Evolutionary conservation across 1,139 yeast species (phyloP), one percentile per base, ranked within the genome.

Genomic region (Saccharomycopsis crataegensis): DNA sequence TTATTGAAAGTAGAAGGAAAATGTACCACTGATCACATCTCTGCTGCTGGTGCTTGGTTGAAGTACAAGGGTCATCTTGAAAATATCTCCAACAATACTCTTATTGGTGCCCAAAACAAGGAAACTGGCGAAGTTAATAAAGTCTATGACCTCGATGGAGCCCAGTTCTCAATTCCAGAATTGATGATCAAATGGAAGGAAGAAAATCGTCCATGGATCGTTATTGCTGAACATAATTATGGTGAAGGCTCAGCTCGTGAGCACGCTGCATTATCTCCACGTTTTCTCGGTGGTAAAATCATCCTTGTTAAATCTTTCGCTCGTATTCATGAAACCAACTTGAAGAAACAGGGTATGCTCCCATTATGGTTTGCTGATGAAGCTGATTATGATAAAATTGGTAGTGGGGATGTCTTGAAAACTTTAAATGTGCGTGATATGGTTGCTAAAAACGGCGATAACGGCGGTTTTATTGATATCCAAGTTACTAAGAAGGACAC

Each of bases 211-310:
- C 94, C 96, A 16, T 93, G 99, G 99, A 78, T 82, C 60, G 97
- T 93, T 49, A 86, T 93, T 59, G 99, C 97, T 51, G 99, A 91
- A 67, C 96, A 93, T 68, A 93, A 93, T 73, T 93, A 91, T 65
- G 99, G 99, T 70, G 99, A 93, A 75, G 99, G 99, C 60, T 89
- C 97, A 54, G 97, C 99, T 31, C 86, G 99, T 77, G 99, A 93
- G 69, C 99, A 93, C 66, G 99, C 99, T 53, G 99, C 99, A 6
- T 75, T 93, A 65, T 88, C 94, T 44, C 99, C 99, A 59, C 79
- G 95, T 69, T 93, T 86, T 75, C 76, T 93, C 53, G 97, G 97
- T 59, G 99, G 98, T 58, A 74, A 85, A 54, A 80, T 90, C 60
- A 86, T 93, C 60, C 75, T 93, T 59, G 96, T 90, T 63, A 93